These are phyloP conservation scores for Phytophthora vignae DNA, from an alignment of 352 stramenopile species.

Conservation along the genomic window DNA sequence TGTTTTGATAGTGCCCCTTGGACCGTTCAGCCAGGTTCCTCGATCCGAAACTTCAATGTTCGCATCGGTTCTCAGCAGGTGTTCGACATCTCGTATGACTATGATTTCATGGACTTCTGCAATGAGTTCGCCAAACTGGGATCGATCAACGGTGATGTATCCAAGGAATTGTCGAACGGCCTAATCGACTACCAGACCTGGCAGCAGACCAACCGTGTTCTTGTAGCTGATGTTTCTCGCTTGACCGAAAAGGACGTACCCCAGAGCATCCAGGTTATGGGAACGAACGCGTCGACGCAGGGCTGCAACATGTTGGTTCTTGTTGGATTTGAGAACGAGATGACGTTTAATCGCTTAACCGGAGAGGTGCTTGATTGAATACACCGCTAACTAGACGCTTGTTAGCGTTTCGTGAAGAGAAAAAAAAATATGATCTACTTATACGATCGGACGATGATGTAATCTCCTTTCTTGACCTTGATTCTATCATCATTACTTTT, in stretches of 20 bases:
- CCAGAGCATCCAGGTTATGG: not conserved
- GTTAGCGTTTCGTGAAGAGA: too few species aligned
- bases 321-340: too few species aligned
- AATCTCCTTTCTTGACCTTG: too few species aligned
- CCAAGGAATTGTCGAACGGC: not conserved
- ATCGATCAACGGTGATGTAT: slow-evolving; percentile 6
- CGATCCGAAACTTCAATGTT: slow-evolving; percentile 1
- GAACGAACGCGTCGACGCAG: too few species aligned
- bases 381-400: too few species aligned
- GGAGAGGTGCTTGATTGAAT: not conserved
- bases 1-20: slow-evolving; percentile 10
- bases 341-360: too few species aligned
- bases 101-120: slow-evolving; percentile 2
- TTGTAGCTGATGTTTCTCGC: not conserved
- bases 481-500: too few species aligned
- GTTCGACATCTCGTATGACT: not conserved
- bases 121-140: slow-evolving; percentile 9
- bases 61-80: not conserved
- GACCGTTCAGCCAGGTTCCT: slow-evolving; percentile 1
- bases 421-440: too few species aligned
- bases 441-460: too few species aligned
- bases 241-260: not conserved
- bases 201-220: not conserved
- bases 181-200: slow-evolving; percentile 5
- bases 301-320: too few species aligned